These are phyloP conservation scores for Clonostachys rhizophaga DNA, from an alignment of 2,329 filamentous ascomycete species.

Conservation along the genomic window DNA sequence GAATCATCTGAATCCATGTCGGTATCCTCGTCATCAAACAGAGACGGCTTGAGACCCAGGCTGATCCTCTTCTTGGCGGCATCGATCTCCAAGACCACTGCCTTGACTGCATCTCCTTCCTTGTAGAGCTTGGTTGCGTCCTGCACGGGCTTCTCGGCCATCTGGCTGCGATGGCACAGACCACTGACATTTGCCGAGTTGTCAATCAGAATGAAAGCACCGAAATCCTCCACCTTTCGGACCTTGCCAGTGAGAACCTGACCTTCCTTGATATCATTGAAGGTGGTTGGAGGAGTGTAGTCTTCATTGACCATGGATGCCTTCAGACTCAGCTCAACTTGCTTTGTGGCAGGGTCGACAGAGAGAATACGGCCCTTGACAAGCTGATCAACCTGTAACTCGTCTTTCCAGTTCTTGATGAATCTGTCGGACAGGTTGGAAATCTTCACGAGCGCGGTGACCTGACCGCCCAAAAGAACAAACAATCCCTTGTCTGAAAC, in stretches of 20 bases:
- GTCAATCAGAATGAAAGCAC: constrained; percentile 89
- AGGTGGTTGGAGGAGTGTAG: constrained; percentile 68
- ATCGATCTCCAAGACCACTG: constrained; percentile 78
- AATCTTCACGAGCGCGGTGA: constrained; percentile 80
- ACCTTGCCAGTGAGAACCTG: constrained; percentile 86
- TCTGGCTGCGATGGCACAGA: constrained; percentile 86
- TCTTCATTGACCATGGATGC: constrained; percentile 76
- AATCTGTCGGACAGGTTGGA: constrained; percentile 86
- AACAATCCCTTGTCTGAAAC: constrained; percentile 88
- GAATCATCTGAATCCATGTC: constrained; percentile 44
- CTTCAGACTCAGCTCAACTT: constrained; percentile 84
- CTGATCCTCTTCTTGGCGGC: constrained; percentile 71
- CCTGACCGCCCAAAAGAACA: constrained; percentile 73
- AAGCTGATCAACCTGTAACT: constrained; percentile 83
- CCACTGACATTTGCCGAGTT: constrained; percentile 86
- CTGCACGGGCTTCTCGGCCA: constrained; percentile 77
- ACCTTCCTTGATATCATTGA: constrained; percentile 72
- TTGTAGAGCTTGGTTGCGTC: constrained; percentile 88
- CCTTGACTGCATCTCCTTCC: constrained; percentile 90
- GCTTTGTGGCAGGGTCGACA: constrained; percentile 63
- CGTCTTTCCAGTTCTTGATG: constrained; percentile 91
- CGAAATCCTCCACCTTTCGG: constrained; percentile 90
- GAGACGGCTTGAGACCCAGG: constrained; percentile 89
- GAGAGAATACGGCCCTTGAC: constrained; percentile 81
- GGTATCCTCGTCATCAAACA: constrained; percentile 66